Conservation (phyloP, 2,329 filamentous ascomycete species). For the Grosmannia serpens region DNA sequence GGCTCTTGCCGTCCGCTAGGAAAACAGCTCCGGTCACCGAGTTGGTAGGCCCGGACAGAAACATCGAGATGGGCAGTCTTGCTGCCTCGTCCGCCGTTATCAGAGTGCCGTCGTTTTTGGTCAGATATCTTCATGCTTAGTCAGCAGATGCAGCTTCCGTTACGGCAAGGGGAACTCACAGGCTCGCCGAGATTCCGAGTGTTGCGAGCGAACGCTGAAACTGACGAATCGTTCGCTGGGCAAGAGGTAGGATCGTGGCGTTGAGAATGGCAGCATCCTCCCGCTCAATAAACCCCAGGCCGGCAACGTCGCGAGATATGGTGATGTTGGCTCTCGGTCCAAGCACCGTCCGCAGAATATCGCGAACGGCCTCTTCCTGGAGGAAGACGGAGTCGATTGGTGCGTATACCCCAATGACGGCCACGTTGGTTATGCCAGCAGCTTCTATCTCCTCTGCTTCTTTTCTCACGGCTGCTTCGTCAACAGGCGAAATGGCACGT, state of each 20-base stretch:
- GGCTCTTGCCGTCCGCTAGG: constrained; percentile 28
- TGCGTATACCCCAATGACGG: constrained; percentile 45
- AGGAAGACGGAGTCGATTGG: constrained; percentile 41
- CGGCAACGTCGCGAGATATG: constrained; percentile 16
- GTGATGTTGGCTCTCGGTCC: constrained; percentile 16
- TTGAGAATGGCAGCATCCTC: constrained; percentile 56
- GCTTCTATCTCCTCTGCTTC: constrained; percentile 12
- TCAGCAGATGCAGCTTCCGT: too few relatives aligned
- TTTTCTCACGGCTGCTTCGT: constrained; percentile 17
- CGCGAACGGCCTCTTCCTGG: constrained; percentile 38
- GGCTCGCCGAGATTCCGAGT: not conserved
- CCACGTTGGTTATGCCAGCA: constrained; percentile 28
- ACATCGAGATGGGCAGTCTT: constrained; percentile 45
- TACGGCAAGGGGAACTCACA: not conserved
- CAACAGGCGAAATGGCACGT: not conserved
- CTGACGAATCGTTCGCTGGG: constrained; percentile 40
- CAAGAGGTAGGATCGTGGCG: constrained; percentile 47
- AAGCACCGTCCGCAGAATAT: constrained; percentile 34
- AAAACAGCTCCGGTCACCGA: constrained; percentile 52
- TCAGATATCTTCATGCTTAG: constrained; percentile 38
- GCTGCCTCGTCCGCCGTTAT: constrained; percentile 40
- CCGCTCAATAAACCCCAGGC: constrained; percentile 37
- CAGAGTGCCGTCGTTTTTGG: constrained; percentile 52
- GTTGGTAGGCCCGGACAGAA: constrained; percentile 52
- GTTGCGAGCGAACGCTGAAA: constrained; percentile 27